Evolutionary conservation across 2,329 filamentous ascomycete species (phyloP).

Genomic region (Coleophoma eucalyptorum): DNA sequence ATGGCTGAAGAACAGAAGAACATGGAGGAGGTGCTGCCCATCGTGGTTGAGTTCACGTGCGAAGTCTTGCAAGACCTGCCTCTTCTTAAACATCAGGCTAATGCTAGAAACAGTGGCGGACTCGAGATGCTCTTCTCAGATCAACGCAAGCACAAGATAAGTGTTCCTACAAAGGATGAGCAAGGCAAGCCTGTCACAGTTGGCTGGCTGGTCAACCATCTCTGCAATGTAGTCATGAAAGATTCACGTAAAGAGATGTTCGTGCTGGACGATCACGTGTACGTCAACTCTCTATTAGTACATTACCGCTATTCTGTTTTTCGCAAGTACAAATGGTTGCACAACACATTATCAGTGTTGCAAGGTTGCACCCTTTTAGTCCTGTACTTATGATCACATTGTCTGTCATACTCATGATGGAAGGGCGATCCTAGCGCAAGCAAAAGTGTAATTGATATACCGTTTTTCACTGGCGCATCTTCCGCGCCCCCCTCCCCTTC

Average conservation of each 20-base stretch:
- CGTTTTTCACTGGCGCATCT: background rate
- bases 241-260: conserved; percentile 86
- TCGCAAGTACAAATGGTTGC: conserved; percentile 8
- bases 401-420: conserved; percentile 5
- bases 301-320: conserved; percentile 9
- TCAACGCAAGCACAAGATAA: conserved; percentile 67
- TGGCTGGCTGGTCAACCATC: conserved; percentile 70
- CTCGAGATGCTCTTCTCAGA: conserved; percentile 93
- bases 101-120: conserved; percentile 62
- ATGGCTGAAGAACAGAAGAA: conserved; percentile 15
- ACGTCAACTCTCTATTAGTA: conserved; percentile 33
- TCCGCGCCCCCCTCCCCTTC: background rate
- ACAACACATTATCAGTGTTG: conserved; percentile 7
- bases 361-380: conserved; percentile 3
- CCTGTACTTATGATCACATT: conserved; percentile 1
- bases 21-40: conserved; percentile 37
- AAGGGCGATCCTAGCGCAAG: background rate
- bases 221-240: conserved; percentile 80
- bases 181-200: conserved; percentile 63
- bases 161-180: conserved; percentile 59
- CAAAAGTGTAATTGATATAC: background rate
- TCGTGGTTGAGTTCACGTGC: conserved; percentile 68
- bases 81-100: background rate
- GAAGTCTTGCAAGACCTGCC: conserved; percentile 2
- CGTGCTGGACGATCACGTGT: conserved; percentile 84